Base-by-base conservation (phyloP, 2,329 filamentous ascomycete species). In the Botrytis paeoniae region DNA sequence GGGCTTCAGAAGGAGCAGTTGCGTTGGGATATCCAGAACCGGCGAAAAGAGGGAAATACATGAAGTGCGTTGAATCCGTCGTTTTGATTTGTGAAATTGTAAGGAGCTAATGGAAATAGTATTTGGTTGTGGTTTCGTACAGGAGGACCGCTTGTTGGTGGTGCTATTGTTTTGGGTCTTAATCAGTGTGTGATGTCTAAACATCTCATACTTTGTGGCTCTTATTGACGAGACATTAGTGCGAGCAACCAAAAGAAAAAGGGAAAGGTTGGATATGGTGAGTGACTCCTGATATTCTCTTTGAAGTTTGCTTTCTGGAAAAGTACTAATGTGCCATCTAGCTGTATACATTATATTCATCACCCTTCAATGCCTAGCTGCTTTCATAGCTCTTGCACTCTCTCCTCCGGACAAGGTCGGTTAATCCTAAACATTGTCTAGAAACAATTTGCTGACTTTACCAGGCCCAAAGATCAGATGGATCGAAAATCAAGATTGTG, bases 121-220 rank as follows among this genome's bases (percentile, higher is more conserved):
- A 78, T 74, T 37, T 85, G 84, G 84, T 79, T 85, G 66, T 81
- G 81, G 12, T 83, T 82, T 70, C 81, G 83, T 32, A 83, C 82
- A 35, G 77, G 80, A 7, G 84, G 83, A 1, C 81, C 82, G 32
- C 62, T 73, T 54, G 82, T 88, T 12, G 86, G 86, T 18, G 86
- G 85, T 4, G 82, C 85, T 3, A 86, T 87, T 74, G 84, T 85
- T 32, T 80, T 87, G 3, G 86, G 82, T 0, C 77, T 87, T 16
- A 87, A 74, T 72, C 69, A 70, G 32, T 65, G 32, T 1, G 62
- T 65, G 20, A 16, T 48, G 32, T 14, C 16, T 25, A 4, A 48
- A 18, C 5, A 60, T 61, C 10, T 7, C 29, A 39, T 43, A 86
- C 75, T 79, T 81, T 35, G 9, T 12, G 29, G 12, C 12, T 37